Base-by-base conservation (phyloP, 257 asterid genomes). In the Ehretia macrophylla region DNA sequence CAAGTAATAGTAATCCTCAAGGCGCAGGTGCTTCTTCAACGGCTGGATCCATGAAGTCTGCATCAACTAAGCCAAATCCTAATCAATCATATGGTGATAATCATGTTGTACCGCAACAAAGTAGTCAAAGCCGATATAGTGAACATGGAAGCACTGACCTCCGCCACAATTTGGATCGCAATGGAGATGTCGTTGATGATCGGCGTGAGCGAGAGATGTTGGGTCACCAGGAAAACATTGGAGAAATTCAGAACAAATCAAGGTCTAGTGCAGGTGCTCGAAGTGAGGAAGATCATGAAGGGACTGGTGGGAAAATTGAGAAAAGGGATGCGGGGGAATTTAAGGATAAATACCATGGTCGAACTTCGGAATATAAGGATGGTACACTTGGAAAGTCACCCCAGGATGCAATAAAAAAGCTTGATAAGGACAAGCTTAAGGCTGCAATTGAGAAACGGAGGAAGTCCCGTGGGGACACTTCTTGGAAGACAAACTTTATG, bases 391-490 rank as follows among this genome's bases (percentile, higher is more conserved):
- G 66, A 40, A 66, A 60, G 56, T 60, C 72, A 46, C 67, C 72
- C 20, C 67, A 68, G 51, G 91, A 74, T 47, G 77, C 74, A 20
- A 63, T 51, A 0, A 75, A 77, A 10, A 83, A 80, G 76, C 68
- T 82, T 39, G 94, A 85, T 82, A 78, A 62, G 64, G 89, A 82
- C 76, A 88, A 83, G 81, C 70, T 88, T 47, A 88, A 85, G 74
- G 97, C 95, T 71, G 90, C 89, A 17, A 70, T 81, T 32, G 88
- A 85, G 75, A 77, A 71, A 65, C 68, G 83, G 46, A 77, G 85
- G 78, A 88, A 85, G 71, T 81, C 85, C 8, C 90, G 79, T 37
- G 91, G 94, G 20, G 94, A 85, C 42, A 57, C 84, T 46, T 77
- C 84, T 46, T 77, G 78, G 60, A 82, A 75, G 72, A 52, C 58